Conservation (phyloP, 179 eudicot species). For the Nepenthes alata region DNA sequence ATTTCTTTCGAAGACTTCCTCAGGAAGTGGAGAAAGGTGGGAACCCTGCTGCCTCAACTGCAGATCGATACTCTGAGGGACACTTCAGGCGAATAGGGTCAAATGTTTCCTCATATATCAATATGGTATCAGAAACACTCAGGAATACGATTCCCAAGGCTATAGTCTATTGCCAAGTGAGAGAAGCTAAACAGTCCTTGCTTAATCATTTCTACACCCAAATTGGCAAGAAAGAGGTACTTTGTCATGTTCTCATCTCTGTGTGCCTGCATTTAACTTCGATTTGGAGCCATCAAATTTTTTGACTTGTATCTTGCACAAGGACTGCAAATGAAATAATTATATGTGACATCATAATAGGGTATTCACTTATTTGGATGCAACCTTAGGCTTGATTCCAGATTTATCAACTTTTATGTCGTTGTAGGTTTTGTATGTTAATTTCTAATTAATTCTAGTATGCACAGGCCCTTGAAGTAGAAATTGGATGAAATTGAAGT, state of each 20-base stretch:
- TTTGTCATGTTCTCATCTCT: background rate
- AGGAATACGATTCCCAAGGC: slow-evolving; percentile 80
- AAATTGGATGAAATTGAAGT: too few relatives aligned
- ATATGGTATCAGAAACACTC: slow-evolving; percentile 65
- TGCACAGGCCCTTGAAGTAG: too few relatives aligned
- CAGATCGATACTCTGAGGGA: slow-evolving; percentile 56
- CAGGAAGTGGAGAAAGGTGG: slow-evolving; percentile 59
- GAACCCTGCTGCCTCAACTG: slow-evolving; percentile 23
- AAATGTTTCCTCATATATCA: slow-evolving; percentile 66
- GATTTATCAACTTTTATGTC: too few relatives aligned
- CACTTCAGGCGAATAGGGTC: slow-evolving; percentile 85
- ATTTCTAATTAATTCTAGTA: too few relatives aligned
- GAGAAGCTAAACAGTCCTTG: slow-evolving; percentile 61
- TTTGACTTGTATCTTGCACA: too few relatives aligned
- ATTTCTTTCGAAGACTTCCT: slow-evolving; percentile 81
- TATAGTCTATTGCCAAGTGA: slow-evolving; percentile 81
- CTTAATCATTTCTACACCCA: slow-evolving; percentile 67
- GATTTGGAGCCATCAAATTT: too few relatives aligned
- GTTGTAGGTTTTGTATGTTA: too few relatives aligned
- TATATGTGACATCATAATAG: too few relatives aligned
- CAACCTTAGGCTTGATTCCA: too few relatives aligned
- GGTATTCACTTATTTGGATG: too few relatives aligned
- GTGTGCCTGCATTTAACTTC: too few relatives aligned
- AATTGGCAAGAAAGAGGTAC: slow-evolving; percentile 81
- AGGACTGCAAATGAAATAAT: too few relatives aligned